Percentiles rank a stretch among this genome's conserved stretches.
Conservation (phyloP, 805 yeast species). For the Huiozyma naganishii region DNA sequence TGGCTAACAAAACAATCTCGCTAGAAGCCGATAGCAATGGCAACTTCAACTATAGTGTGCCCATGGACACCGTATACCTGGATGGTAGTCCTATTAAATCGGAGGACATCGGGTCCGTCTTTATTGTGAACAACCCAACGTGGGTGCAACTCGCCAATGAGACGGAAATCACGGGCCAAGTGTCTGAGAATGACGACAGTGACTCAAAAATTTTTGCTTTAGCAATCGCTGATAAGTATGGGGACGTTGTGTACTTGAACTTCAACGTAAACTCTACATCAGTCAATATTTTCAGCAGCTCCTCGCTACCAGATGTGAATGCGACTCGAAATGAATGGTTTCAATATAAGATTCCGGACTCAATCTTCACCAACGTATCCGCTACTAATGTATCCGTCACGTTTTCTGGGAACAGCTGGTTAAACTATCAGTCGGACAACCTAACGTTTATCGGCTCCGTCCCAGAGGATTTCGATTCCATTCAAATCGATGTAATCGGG, state of each 20-base stretch:
- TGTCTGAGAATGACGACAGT: constrained; percentile 9
- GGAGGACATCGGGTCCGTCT: constrained; percentile 45
- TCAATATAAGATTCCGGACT: constrained; percentile 40
- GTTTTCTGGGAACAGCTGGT: constrained; percentile 45
- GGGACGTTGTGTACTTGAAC: constrained; percentile 48
- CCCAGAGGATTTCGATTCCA: constrained; percentile 37
- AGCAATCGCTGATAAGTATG: constrained; percentile 46
- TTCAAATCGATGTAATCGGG: constrained; percentile 34
- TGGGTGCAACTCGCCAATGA: constrained; percentile 52
- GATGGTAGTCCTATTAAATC: constrained; percentile 44
- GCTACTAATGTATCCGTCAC: constrained; percentile 36
- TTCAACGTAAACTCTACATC: constrained; percentile 44
- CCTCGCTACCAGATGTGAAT: constrained; percentile 44
- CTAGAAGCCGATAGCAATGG: constrained; percentile 62
- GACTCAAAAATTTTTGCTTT: constrained; percentile 34
- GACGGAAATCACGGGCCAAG: constrained; percentile 16
- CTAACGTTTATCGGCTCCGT: constrained; percentile 61
- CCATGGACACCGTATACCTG: constrained; percentile 49
- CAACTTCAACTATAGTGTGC: constrained; percentile 44
- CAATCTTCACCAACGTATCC: constrained; percentile 46
- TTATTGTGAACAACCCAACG: constrained; percentile 42
- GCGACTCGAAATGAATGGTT: constrained; percentile 59
- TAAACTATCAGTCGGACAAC: constrained; percentile 47
- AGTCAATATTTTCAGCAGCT: constrained; percentile 43
- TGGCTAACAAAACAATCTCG: constrained; percentile 38